Percentiles rank a stretch among this genome's conserved stretches.
phyloP scores from a whole-genome alignment of 2,329 filamentous ascomycete species.

The Aspergillus versicolor region DNA sequence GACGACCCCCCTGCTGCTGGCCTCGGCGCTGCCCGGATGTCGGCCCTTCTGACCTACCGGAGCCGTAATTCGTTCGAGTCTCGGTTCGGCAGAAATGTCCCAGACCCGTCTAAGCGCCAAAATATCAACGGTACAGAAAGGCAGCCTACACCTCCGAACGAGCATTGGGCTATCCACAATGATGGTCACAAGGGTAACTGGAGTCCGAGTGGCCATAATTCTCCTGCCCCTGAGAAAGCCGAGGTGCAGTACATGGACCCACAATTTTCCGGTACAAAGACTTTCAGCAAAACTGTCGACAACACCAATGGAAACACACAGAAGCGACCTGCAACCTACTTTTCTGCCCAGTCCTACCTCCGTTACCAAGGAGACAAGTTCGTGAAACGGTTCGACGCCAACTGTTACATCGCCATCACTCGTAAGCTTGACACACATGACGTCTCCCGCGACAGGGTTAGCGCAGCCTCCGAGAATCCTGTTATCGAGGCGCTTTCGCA shows the following conservation, averaged over 20 bases:
- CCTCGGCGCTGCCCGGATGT: conserved; percentile 93
- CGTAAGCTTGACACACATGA: conserved; percentile 98
- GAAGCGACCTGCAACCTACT: conserved; percentile 72
- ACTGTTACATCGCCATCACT: conserved; percentile 98
- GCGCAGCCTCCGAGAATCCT: conserved; percentile 40
- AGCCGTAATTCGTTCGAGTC: conserved; percentile 97
- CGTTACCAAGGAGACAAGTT: conserved; percentile 97
- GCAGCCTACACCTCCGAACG: conserved; percentile 61
- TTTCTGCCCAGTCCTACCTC: conserved; percentile 95
- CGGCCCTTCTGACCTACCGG: conserved; percentile 89
- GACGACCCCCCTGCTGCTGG: conserved; percentile 83
- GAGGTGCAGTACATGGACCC: conserved; percentile 57
- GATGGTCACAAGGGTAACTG: conserved; percentile 69
- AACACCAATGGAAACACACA: conserved; percentile 22
- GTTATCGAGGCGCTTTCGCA: conserved; percentile 73
- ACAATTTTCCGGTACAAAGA: conserved; percentile 68
- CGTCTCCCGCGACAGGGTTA: conserved; percentile 71
- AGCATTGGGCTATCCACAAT: conserved; percentile 79
- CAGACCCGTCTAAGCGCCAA: conserved; percentile 78
- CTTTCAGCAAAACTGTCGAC: conserved; percentile 48
- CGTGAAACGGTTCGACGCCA: conserved; percentile 93
- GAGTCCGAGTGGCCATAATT: conserved; percentile 36
- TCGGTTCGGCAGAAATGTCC: conserved; percentile 88
- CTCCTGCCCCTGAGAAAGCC: conserved; percentile 23
- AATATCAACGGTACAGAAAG: conserved; percentile 71